Evolutionary conservation across 1,139 yeast species (phyloP), one percentile per base, ranked within the genome.

Genomic region (Candida sp.): DNA sequence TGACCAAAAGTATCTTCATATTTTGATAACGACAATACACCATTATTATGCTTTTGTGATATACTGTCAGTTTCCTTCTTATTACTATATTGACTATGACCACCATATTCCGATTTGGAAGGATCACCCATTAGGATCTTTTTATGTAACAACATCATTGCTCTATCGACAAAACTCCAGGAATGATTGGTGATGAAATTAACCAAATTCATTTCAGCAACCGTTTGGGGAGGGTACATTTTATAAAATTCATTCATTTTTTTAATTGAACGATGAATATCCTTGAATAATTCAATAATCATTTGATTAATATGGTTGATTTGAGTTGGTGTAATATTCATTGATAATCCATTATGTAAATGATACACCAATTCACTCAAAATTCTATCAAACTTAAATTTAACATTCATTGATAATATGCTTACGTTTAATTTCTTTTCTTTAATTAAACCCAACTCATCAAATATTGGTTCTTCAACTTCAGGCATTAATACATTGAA

Each of bases 131-230:
- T 57, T 25, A 78, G 57, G 11, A 78, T 76, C 51, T 77, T 78
- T 53, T 79, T 77, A 52, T 81, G 85, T 15, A 81, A 58, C 45
- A 80, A 64, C 66, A 80, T 70, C 36, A 76, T 53, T 1, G 82
- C 80, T 43, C 84, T 67, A 53, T 81, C 85, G 32, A 79, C 81
- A 56, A 76, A 75, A 61, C 68, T 71, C 77, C 68, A 79, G 46
- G 74, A 68, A 64, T 76, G 68, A 58, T 75, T 65, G 58, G 74
- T 57, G 56, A 79, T 71, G 64, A 80, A 62, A 55, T 73, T 65
- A 27, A 77, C 65, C 38, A 78, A 64, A 49, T 74, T 76, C 55
- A 63, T 62, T 50, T 77, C 80, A 42, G 68, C 66, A 33, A 70
- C 65, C 6, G 70, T 54, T 40, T 58, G 49, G 1, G 69, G 68